phyloP scores from a whole-genome alignment of 148 eudicot genomes.

The Arctostaphylos glauca region DNA sequence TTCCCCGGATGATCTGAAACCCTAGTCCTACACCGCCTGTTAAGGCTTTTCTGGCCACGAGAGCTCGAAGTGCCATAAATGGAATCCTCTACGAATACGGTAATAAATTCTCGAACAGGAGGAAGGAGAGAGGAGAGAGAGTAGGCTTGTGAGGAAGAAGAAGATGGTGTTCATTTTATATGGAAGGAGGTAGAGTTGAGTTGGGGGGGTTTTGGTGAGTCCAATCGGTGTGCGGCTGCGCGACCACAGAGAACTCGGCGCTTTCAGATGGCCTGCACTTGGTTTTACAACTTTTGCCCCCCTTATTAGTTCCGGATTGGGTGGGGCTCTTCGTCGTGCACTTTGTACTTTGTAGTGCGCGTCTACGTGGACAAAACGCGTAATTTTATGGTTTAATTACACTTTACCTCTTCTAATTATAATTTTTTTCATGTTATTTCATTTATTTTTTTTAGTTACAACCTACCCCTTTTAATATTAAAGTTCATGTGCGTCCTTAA shows the following conservation, averaged over 20 bases:
- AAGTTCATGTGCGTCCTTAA: no score
- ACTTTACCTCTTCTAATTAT: no score
- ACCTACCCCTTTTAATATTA: no score
- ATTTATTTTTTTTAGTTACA: no score
- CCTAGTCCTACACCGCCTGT: conserved; percentile 25
- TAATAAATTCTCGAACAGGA: not conserved
- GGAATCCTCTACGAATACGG: not conserved
- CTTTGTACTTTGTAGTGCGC: no score
- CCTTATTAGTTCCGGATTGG: no score
- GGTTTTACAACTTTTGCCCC: not conserved
- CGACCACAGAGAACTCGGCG: not conserved
- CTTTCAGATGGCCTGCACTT: not conserved
- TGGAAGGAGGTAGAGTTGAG: no score
- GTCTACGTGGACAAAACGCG: no score
- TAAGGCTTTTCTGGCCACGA: conserved; percentile 25
- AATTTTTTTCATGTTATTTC: no score
- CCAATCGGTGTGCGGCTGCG: not conserved
- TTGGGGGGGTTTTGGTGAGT: not conserved
- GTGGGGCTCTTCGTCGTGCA: no score
- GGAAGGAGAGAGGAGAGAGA: not conserved
- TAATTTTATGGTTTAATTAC: no score
- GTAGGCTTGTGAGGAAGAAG: not conserved
- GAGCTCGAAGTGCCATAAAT: conserved; percentile 44
- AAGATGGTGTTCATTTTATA: not conserved
- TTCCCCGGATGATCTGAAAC: conserved; percentile 43